Evolutionary conservation across 495 filamentous ascomycete species (phyloP).

Genomic region (Aspergillus homomorphus): DNA sequence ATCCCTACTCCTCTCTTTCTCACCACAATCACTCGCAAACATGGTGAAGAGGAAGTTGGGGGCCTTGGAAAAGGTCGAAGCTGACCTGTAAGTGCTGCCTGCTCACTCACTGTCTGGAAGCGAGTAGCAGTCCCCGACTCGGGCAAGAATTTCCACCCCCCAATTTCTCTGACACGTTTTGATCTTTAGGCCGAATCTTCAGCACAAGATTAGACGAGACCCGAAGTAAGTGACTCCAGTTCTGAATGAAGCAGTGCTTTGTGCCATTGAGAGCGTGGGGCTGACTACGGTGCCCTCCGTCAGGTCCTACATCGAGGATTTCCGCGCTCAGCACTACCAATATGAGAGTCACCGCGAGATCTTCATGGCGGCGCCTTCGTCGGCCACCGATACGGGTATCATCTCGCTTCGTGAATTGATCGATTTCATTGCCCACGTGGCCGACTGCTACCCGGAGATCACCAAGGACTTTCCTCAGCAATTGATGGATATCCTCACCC

Average conservation of each 20-base stretch:
- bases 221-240: constrained; percentile 55
- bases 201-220: constrained; percentile 85
- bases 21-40: constrained; percentile 18
- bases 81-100: constrained; percentile 67
- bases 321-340: constrained; percentile 82
- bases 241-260: neutral
- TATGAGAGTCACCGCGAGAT: constrained; percentile 90
- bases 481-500: constrained; percentile 71
- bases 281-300: constrained; percentile 6
- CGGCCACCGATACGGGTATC: constrained; percentile 69
- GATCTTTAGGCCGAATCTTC: constrained; percentile 65
- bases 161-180: constrained; percentile 25
- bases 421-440: constrained; percentile 87
- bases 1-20: constrained; percentile 7
- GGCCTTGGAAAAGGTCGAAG: constrained; percentile 92
- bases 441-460: constrained; percentile 84
- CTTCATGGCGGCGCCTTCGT: constrained; percentile 76
- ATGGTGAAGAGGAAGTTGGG: constrained; percentile 86
- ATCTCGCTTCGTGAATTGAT: constrained; percentile 80
- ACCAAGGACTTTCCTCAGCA: constrained; percentile 75
- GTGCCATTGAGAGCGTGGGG: constrained; percentile 4
- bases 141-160: constrained; percentile 16
- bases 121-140: constrained; percentile 19
- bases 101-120: constrained; percentile 10
- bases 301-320: constrained; percentile 82